Evolutionary conservation across 31 red algal species (phyloP), one percentile per base, ranked within the genome.

Genomic region (Endocladia muricata): DNA sequence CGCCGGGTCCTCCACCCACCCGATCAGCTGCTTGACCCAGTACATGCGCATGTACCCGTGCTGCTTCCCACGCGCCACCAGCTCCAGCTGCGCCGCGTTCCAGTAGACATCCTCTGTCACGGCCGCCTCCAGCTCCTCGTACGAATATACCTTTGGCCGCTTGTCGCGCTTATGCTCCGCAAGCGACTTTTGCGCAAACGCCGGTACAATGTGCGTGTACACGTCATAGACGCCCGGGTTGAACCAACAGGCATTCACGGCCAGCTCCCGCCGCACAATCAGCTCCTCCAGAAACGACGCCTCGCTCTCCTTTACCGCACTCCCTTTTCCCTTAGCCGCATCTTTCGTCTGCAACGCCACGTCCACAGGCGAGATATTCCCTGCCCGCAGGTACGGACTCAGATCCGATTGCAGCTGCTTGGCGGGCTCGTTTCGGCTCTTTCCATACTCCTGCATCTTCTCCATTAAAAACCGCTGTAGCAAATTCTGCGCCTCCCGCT

Each of bases 1-100:
- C 40, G 48, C 58, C 1, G 90, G 85, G 58, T 74, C 66, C 17
- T 81, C 67, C 0, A 92, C 93, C 95, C 95, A 98, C 25, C 93
- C 95, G 32, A 98, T 82, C 4, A 98, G 87, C 22, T 94, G 93
- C 75, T 98, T 98, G 34, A 74, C 91, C 95, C 95, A 98, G 49
- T 92, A 98, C 95, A 98, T 98, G 32, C 95, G 73, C 91, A 98
- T 98, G 72, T 91, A 93, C 34, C 84, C 89, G 42, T 94, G 90
- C 86, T 88, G 80, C 61, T 88, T 82, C 15, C 95, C 95, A n/a
- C 65, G 83, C 40, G 80, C 70, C 15, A 98, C 73, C 95, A 98
- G 86, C 61, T 98, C 91, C 1, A 76, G 40, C 70, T 98, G 95
- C 1, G 86, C 90, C 1, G 95, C 90, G 55, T 98, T 98, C 95